Evolutionary conservation across 2,329 filamentous ascomycete genomes (phyloP).

Genomic region (Penicillium sp.): DNA sequence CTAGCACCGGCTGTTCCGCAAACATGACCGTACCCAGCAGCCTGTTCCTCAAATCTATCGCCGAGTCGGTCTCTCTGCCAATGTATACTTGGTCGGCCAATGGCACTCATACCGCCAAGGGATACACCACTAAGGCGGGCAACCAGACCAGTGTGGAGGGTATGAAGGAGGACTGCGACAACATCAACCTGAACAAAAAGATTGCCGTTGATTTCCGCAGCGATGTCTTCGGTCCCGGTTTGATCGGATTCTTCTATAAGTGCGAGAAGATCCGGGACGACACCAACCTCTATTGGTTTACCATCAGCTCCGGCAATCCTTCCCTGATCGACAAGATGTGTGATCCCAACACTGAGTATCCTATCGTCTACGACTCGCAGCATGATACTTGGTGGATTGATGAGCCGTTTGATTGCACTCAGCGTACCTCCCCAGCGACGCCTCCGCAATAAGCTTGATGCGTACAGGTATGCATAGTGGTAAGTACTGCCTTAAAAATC

Average conservation of each 20-base stretch:
- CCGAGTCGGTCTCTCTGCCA: constrained; percentile 20
- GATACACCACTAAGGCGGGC: constrained; percentile 20
- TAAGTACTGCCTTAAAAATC: not conserved
- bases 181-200: constrained; percentile 28
- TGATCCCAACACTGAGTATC: constrained; percentile 16
- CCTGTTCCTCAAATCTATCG: constrained; percentile 17
- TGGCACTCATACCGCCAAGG: constrained; percentile 26
- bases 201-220: constrained; percentile 26
- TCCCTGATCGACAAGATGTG: constrained; percentile 24
- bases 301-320: constrained; percentile 20
- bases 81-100: constrained; percentile 27
- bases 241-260: constrained; percentile 27
- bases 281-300: constrained; percentile 29
- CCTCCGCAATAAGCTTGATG: not conserved
- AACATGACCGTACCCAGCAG: constrained; percentile 18
- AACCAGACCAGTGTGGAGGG: constrained; percentile 14
- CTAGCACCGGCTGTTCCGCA: constrained; percentile 11
- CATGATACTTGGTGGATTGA: constrained; percentile 27
- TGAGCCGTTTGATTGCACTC: constrained; percentile 27
- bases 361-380: constrained; percentile 24
- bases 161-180: constrained; percentile 24
- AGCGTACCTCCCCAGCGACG: constrained; percentile 14
- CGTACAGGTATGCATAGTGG: not conserved
- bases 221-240: constrained; percentile 20
- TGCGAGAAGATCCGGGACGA: constrained; percentile 24